These are phyloP conservation scores for Lachnum nothofagi DNA, from an alignment of 2,329 filamentous ascomycete genomes.

Conservation along the genomic window DNA sequence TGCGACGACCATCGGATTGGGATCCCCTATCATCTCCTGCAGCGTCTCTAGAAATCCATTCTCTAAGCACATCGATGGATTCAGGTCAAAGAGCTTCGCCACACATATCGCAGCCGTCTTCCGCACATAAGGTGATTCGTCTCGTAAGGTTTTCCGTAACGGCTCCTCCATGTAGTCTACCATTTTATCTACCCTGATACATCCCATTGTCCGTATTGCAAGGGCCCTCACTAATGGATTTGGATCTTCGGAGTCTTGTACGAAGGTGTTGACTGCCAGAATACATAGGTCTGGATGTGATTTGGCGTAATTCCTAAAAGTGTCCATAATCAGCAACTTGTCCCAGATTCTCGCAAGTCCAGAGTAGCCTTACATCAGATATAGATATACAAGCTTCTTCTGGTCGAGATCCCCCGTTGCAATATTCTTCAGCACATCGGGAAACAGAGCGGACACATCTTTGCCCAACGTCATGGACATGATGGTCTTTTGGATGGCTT, in stretches of 20 bases:
- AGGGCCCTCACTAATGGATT: constrained; percentile 93
- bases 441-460: constrained; percentile 94
- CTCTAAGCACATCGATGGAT: constrained; percentile 86
- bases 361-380: constrained; percentile 67
- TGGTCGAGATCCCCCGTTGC: constrained; percentile 91
- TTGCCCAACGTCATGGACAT: constrained; percentile 99
- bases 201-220: constrained; percentile 96
- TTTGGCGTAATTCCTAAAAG: constrained; percentile 90
- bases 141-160: constrained; percentile 86
- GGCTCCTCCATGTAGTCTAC: constrained; percentile 99
- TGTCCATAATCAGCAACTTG: constrained; percentile 13
- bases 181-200: constrained; percentile 98
- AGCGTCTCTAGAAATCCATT: constrained; percentile 92
- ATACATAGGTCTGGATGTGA: constrained; percentile 98
- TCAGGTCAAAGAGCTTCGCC: constrained; percentile 94
- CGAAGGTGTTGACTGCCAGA: constrained; percentile 96
- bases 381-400: constrained; percentile 98
- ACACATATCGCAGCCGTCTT: constrained; percentile 98
- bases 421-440: constrained; percentile 98
- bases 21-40: constrained; percentile 93
- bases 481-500: constrained; percentile 98
- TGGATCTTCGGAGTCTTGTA: constrained; percentile 97
- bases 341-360: not conserved
- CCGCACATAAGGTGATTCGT: constrained; percentile 96
- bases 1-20: constrained; percentile 98